These are phyloP conservation scores for Lanmaoa rubissima DNA, from an alignment of 768 basidiomycete species.

Conservation along the genomic window DNA sequence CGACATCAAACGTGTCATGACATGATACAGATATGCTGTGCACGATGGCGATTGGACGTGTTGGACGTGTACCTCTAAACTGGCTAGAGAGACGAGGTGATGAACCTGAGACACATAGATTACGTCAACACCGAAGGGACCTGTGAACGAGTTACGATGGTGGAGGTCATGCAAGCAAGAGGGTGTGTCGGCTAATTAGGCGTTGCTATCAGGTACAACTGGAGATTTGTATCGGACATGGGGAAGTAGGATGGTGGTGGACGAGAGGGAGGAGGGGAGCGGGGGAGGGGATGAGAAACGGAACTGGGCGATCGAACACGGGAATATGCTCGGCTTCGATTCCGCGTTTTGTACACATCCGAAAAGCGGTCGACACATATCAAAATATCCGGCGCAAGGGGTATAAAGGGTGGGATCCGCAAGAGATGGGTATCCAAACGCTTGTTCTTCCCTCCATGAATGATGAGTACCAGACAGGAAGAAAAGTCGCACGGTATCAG, in stretches of 20 bases:
- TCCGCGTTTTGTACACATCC: conserved; percentile 16
- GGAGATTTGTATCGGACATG: too few relatives aligned
- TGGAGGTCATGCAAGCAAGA: too few relatives aligned
- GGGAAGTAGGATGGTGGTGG: neutral
- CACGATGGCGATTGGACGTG: too few relatives aligned
- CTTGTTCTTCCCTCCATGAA: neutral
- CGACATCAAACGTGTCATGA: too few relatives aligned
- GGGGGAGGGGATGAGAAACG: conserved; percentile 2
- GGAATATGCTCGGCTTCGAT: conserved; percentile 20
- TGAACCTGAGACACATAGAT: too few relatives aligned
- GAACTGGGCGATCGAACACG: conserved; percentile 14
- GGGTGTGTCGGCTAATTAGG: too few relatives aligned
- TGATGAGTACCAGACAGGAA: conserved; percentile 14
- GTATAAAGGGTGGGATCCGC: conserved; percentile 16
- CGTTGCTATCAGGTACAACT: too few relatives aligned
- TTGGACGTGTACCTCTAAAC: too few relatives aligned
- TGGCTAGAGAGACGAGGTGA: too few relatives aligned
- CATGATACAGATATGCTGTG: too few relatives aligned
- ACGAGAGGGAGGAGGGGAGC: neutral
- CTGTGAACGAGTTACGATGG: too few relatives aligned
- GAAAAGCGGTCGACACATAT: conserved; percentile 17
- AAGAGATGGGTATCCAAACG: neutral
- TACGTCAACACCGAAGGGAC: too few relatives aligned
- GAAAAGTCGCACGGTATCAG: conserved; percentile 27
- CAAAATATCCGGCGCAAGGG: conserved; percentile 12